Evolutionary conservation across 75 land plant species (phyloP).

Genomic region (Picea sitchensis): DNA sequence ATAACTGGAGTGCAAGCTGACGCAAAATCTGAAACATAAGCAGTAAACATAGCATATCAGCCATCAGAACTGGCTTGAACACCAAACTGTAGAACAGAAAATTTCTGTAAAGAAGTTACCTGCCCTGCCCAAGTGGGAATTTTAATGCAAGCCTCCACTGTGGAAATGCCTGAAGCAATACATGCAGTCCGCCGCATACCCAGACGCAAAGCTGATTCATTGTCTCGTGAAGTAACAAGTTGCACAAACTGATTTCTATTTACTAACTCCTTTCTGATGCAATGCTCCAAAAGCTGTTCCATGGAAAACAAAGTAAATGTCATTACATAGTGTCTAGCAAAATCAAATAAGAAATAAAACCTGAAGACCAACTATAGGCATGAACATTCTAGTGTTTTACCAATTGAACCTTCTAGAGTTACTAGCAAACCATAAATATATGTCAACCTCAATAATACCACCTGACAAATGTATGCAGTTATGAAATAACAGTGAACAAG

Average conservation of each 20-base stretch:
- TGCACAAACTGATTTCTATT: conserved; percentile 68
- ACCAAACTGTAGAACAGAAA: too few species aligned
- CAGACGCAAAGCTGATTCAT: conserved; percentile 20
- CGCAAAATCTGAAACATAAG: conserved; percentile 62
- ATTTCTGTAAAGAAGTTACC: conserved; percentile 34
- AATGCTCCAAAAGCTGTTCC: conserved; percentile 79
- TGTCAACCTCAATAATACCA: background rate
- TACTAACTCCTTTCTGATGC: conserved; percentile 73
- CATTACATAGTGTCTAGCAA: background rate
- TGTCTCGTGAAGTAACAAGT: conserved; percentile 29
- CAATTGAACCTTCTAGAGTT: background rate
- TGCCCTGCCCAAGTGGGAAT: conserved; percentile 92
- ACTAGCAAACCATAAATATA: conserved; percentile 1
- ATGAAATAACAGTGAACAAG: background rate
- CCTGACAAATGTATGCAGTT: background rate
- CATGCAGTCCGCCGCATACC: conserved; percentile 71
- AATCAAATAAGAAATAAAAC: background rate
- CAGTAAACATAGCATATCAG: background rate
- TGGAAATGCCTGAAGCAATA: conserved; percentile 84
- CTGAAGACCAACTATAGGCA: background rate
- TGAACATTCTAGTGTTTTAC: background rate
- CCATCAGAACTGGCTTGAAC: background rate
- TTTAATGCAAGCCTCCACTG: conserved; percentile 79
- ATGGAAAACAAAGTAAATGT: background rate
- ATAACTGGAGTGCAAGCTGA: conserved; percentile 80